Base-by-base conservation (phyloP, 331 rosid species). In the Quercus phellos region DNA sequence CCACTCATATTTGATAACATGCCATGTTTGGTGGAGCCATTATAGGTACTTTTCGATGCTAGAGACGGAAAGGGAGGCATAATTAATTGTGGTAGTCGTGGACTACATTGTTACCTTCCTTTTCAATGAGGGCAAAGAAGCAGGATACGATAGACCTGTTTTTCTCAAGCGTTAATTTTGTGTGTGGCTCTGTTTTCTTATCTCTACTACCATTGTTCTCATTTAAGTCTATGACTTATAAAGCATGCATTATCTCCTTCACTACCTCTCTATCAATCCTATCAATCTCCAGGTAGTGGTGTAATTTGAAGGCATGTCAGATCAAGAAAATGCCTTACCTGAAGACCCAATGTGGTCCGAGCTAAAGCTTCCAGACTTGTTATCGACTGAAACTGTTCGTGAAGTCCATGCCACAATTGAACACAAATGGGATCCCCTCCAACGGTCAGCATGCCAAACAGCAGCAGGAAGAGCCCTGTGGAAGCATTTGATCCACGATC, bases 141-240 rank as follows among this genome's bases (percentile, higher is more conserved):
- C 73, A 35, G 77, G 87, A 86, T 88, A 79, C 88, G 88, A 84
- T 80, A 68, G 78, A 74, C 73, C 85, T 80, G 38, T 77, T 85
- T 82, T 82, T 85, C 77, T 79, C 77, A 85, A 86, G 89, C 95
- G 71, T 84, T 83, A 86, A 82, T 82, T 86, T 77, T 83, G 84
- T 94, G 98, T 94, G 98, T 92, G 98, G 97, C 85, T 88, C 91
- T 92, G 92, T 86, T 92, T 94, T 88, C 89, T 94, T 90, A 94
- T 92, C 96, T 77, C 87, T 66, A 76, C 77, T 66, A 76, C 77
- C 51, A 58, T 63, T 68, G 18, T 61, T 61, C 69, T 67, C 80
- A 38, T 55, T 17, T 17, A 59, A 30, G 16, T 55, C 79, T 63
- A 12, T 72, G 68, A 77, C 81, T 82, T 73, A 85, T 79, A 87